These are phyloP conservation scores for Pseudozyma pruni DNA, from an alignment of 1,284 basidiomycete species.

Conservation along the genomic window DNA sequence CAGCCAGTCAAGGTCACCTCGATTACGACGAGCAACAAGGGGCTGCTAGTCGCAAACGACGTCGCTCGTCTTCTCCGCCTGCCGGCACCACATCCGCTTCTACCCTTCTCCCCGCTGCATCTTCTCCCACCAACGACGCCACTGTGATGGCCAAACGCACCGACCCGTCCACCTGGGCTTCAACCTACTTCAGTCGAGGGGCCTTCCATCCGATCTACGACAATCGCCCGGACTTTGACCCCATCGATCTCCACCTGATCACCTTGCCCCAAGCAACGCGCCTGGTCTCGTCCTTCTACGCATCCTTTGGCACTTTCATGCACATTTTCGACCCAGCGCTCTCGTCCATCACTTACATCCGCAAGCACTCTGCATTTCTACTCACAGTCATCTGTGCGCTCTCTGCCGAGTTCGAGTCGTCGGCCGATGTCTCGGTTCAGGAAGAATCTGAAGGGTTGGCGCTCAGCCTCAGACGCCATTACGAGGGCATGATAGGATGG, in stretches of 20 bases:
- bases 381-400: slow-evolving; percentile 43
- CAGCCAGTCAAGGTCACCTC: too few species aligned
- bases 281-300: slow-evolving; percentile 31
- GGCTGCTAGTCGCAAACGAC: too few species aligned
- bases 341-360: slow-evolving; percentile 43
- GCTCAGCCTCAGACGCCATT: slow-evolving; percentile 10
- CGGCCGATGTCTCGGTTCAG: neutral
- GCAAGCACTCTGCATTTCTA: slow-evolving; percentile 44
- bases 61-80: too few species aligned
- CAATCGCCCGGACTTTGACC: slow-evolving; percentile 35
- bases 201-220: slow-evolving; percentile 54
- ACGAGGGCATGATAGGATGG: slow-evolving; percentile 29
- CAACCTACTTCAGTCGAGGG: slow-evolving; percentile 45
- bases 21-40: too few species aligned
- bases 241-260: slow-evolving; percentile 32
- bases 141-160: too few species aligned
- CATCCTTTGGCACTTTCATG: slow-evolving; percentile 35
- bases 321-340: slow-evolving; percentile 51
- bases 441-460: slow-evolving; percentile 15
- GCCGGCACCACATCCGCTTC: neutral
- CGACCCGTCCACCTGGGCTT: slow-evolving; percentile 17
- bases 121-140: neutral
- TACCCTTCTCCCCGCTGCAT: neutral
- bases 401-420: slow-evolving; percentile 29
- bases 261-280: slow-evolving; percentile 24